Base-by-base conservation (phyloP, 2,329 filamentous ascomycete species). In the Fusarium irregulare region DNA sequence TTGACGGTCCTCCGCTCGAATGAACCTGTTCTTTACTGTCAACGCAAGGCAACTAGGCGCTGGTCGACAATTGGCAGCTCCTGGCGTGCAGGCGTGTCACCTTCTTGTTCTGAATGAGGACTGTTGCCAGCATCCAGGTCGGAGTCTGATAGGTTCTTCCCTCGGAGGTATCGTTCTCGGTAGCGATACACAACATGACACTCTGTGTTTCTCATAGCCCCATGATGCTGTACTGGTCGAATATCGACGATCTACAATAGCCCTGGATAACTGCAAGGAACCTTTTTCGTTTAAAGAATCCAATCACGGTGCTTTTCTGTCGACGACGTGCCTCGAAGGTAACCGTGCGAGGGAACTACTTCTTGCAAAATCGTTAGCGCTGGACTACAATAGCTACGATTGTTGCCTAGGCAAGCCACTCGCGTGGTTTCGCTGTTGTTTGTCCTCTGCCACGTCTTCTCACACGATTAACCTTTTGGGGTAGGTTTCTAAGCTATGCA, bases 1-100 rank as follows among this genome's bases (percentile, higher is more conserved):
- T 70, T 60, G 59, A 70, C 56, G 59, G 63, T 67, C 66, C 66
- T 73, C 68, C 57, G 44, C 44, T 65, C 57, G 32, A 66, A 64
- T 44, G 18, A 32, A 56, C 56, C 56, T 56, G 49, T 50, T 59
- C 58, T 50, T 50, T 58, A 48, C 34, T 37, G 34, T 61, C 56
- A 40, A 69, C 49, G 53, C 60, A 66, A 74, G 56, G 63, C 63
- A 74, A 14, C 23, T n/a, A 18, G 32, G 42, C 21, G 23, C 42
- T 45, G 65, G 55, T 56, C 56, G 68, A 59, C 45, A 57, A 51
- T 55, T 70, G 64, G 71, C 49, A 59, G 54, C 23, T 70, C 47
- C 62, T 60, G 68, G 70, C 56, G 57, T 49, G 40, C 62, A 58
- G 67, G 70, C 53, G 57, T 49, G 42, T 44, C 58, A 56, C 56